Base-by-base conservation (phyloP, 345 rosid genomes). In the Cardamine resedifolia region DNA sequence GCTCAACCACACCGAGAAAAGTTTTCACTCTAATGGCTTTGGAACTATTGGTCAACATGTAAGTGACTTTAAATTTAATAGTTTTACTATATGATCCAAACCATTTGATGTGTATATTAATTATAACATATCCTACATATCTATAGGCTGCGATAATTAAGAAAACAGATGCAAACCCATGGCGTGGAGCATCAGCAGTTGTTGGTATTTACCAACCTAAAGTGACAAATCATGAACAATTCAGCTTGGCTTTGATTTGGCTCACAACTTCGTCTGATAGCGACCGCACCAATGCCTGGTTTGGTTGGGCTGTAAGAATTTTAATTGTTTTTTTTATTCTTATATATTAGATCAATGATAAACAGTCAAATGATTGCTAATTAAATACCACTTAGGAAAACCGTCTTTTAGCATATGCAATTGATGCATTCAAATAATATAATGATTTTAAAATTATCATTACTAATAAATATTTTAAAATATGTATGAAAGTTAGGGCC, bases 131-230 rank as follows among this genome's bases (percentile, higher is more conserved):
- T 7, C 3, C 4, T 31, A 12, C 14, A 20, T 49, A 3, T 36
- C 15, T 36, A 21, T 34, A 66, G 70, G 34, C 34, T 50, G 59
- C 70, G 19, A 9, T 50, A 5, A 51, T 66, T 34, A 28, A 10
- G 7, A 66, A 51, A 51, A 51, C 1, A 3, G 71, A 66, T 2
- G 5, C 9, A 36, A 36, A 0, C 23, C 34, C 59, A 36, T 49
- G 59, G 70, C 70, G 52, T 52, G 62, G 62, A 26, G 39, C 62
- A 39, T 38, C 72, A 6, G 72, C 52, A 36, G 41, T 49, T 62
- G 4, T 55, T 16, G 8, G 62, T 55, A 15, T 53, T 21, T 36
- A 66, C 36, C 18, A 66, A 6, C 60, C 59, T 26, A 30, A 47
- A 48, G 14, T 65, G 20, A 27, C 14, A 21, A 49, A 45, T 38